These are phyloP conservation scores for Papiliotrema flavescens DNA, from an alignment of 1,284 basidiomycete species.

Conservation along the genomic window DNA sequence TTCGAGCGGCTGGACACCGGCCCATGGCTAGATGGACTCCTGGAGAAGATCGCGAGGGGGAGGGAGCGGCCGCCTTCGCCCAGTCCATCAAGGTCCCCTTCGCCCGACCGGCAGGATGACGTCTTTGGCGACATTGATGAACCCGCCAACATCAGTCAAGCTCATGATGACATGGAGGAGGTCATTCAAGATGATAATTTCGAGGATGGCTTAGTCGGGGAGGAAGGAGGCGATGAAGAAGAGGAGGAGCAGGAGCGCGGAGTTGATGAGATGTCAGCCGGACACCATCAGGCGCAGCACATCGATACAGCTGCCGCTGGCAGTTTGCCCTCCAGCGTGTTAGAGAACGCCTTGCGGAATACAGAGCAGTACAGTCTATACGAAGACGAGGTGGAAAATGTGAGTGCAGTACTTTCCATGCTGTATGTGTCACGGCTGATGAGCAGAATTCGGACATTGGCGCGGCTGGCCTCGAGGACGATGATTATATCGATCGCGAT, in stretches of 20 bases:
- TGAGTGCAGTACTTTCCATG: too few relatives aligned
- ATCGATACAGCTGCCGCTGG: background rate
- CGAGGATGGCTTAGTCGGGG: too few relatives aligned
- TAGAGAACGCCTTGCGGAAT: background rate
- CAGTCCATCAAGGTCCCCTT: conserved; percentile 26
- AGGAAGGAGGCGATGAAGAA: conserved; percentile 6
- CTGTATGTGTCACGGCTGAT: too few relatives aligned
- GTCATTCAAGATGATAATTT: conserved; percentile 4
- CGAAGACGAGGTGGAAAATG: too few relatives aligned
- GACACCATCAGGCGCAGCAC: too few relatives aligned
- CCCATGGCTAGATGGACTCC: conserved; percentile 21
- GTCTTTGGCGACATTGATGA: background rate
- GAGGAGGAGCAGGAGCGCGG: conserved; percentile 1
- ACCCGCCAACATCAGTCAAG: conserved; percentile 5
- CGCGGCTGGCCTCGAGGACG: too few relatives aligned
- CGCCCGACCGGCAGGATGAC: background rate
- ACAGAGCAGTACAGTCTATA: background rate
- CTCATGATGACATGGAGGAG: conserved; percentile 12
- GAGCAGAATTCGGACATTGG: too few relatives aligned
- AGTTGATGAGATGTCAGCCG: too few relatives aligned
- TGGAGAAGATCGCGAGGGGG: conserved; percentile 27
- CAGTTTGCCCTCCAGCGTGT: background rate
- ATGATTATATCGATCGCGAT: too few relatives aligned
- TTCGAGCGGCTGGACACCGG: background rate
- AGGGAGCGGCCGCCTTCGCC: conserved; percentile 18